Evolutionary conservation across 108 stramenopile species (phyloP).

Genomic region (Skeletonema marinoi): DNA sequence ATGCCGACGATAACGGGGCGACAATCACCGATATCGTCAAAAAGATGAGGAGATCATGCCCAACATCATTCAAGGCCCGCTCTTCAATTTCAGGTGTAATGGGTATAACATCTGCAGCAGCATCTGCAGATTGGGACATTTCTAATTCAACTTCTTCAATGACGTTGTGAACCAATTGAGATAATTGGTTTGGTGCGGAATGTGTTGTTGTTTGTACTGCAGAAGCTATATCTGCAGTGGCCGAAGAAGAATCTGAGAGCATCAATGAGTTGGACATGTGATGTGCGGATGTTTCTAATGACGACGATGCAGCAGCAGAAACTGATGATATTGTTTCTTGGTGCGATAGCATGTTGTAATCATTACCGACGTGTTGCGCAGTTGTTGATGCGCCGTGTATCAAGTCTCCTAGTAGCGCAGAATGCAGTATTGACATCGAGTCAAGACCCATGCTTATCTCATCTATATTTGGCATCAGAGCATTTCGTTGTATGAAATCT

Average conservation of each 20-base stretch:
- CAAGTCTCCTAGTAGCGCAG: background rate
- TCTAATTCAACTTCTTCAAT: conserved; percentile 27
- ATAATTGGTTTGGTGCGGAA: background rate
- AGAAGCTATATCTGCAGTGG: background rate
- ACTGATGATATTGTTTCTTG: background rate
- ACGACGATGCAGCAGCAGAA: background rate
- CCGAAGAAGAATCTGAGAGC: conserved; percentile 25
- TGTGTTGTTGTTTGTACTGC: background rate
- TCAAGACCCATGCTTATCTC: conserved; percentile 1
- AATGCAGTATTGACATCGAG: background rate
- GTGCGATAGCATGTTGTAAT: background rate
- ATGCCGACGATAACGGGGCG: conserved; percentile 51
- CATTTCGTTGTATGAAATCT: background rate
- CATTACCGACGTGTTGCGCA: background rate
- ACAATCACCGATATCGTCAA: conserved; percentile 57
- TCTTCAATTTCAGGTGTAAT: conserved; percentile 50
- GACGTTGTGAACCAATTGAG: conserved; percentile 15
- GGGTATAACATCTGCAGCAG: background rate
- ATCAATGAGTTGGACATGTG: conserved; percentile 15
- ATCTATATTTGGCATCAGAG: background rate
- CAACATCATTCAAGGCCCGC: conserved; percentile 39
- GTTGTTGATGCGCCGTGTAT: background rate
- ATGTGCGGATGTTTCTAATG: background rate
- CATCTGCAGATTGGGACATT: conserved; percentile 8
- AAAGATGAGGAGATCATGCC: conserved; percentile 72